A percentile compares a stretch with the other conserved stretches of the same genome.
These are phyloP conservation scores for Pelargonium fulgidum DNA, from an alignment of 441 rosid species.

Conservation along the genomic window DNA sequence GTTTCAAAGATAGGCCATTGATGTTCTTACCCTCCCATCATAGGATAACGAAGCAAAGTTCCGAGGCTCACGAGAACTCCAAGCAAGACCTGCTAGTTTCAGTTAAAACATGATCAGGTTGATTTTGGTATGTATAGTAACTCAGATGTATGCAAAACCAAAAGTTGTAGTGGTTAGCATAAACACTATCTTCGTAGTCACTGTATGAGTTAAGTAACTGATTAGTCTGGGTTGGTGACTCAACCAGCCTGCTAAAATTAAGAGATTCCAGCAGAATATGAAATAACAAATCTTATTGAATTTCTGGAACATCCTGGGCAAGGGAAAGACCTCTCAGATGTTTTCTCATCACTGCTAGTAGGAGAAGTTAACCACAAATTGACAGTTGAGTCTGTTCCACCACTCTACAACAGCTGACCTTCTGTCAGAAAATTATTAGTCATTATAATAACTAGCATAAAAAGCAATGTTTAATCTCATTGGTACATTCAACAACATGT, in stretches of 20 bases:
- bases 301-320: background rate
- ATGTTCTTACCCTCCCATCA: conserved; percentile 78
- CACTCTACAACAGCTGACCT: conserved; percentile 51
- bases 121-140: conserved; percentile 7
- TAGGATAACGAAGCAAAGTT: conserved; percentile 86
- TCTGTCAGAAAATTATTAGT: conserved; percentile 22
- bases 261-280: conserved; percentile 14
- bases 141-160: conserved; percentile 2
- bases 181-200: conserved; percentile 86
- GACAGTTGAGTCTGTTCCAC: conserved; percentile 84
- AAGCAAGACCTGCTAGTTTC: conserved; percentile 59
- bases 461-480: too few species aligned
- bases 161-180: conserved; percentile 40
- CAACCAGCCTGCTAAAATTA: background rate
- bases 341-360: conserved; percentile 35
- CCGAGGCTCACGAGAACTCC: conserved; percentile 94
- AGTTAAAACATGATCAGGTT: conserved; percentile 19
- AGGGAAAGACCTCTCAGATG: conserved; percentile 42
- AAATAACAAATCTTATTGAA: conserved; percentile 2
- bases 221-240: background rate
- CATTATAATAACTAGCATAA: background rate
- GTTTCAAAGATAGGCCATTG: background rate
- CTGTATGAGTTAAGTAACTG: conserved; percentile 50
- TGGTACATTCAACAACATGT: background rate
- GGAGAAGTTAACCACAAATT: conserved; percentile 65